Percentiles rank a stretch among this genome's conserved stretches.
Evolutionary conservation across 129 eudicot genomes (phyloP).

Genomic region (Pulicaria dysenterica): DNA sequence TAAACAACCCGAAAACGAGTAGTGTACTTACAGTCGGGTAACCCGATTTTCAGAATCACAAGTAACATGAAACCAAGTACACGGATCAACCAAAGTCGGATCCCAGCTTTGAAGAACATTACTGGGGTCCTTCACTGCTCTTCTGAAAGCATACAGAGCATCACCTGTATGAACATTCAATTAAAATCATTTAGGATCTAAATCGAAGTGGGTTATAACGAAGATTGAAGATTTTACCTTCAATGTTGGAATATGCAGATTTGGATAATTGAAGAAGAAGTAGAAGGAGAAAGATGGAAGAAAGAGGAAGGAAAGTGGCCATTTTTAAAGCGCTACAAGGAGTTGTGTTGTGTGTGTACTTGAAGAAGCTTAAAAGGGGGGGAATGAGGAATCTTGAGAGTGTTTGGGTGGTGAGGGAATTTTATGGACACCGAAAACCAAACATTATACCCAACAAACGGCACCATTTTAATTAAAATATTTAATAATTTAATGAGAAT

Average conservation of each 20-base stretch:
- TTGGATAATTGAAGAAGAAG: conserved; percentile 20
- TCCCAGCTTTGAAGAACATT: conserved; percentile 57
- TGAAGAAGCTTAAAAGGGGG: not conserved
- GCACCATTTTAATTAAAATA: too few species aligned
- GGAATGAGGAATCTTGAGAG: conserved; percentile 26
- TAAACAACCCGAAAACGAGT: not conserved
- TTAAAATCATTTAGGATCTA: not conserved
- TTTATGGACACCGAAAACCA: conserved; percentile 35
- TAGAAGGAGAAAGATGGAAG: conserved; percentile 22
- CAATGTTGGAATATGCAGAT: conserved; percentile 38
- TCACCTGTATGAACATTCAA: conserved; percentile 37
- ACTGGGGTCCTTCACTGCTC: conserved; percentile 43
- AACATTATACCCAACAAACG: not conserved
- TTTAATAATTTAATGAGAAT: not conserved
- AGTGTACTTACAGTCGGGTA: conserved; percentile 51
- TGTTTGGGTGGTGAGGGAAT: conserved; percentile 41
- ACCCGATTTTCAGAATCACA: conserved; percentile 57
- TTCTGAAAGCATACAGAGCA: conserved; percentile 56
- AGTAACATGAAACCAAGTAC: conserved; percentile 74
- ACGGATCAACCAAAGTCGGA: conserved; percentile 66
- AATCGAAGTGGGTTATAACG: not conserved
- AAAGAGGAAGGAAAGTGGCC: conserved; percentile 30
- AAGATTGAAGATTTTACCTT: conserved; percentile 32
- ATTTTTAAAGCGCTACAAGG: not conserved
- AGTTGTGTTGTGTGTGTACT: not conserved